Conservation (phyloP, 2,329 filamentous ascomycete species). For the Pseudogymnoascus sp. region DNA sequence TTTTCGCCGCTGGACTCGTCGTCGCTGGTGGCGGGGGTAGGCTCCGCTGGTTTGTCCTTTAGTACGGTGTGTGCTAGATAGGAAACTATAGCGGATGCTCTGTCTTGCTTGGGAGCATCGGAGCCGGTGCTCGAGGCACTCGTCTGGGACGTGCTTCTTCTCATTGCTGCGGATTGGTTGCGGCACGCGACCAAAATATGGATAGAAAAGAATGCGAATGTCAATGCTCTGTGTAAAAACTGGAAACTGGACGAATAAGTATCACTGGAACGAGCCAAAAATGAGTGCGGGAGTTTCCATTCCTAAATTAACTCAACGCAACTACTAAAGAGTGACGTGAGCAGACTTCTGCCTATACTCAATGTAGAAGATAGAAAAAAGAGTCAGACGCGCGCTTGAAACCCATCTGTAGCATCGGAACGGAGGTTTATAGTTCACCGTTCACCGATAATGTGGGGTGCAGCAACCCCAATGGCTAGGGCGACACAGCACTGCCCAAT, state of each 20-base stretch:
- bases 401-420: background rate
- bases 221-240: background rate
- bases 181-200: background rate
- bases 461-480: background rate
- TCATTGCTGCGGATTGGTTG: background rate
- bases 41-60: background rate
- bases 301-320: background rate
- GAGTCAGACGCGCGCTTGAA: background rate
- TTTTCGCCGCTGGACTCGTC: conserved; percentile 31
- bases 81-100: background rate
- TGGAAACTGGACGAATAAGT: background rate
- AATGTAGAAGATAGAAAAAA: background rate
- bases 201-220: background rate
- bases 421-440: background rate
- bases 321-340: background rate
- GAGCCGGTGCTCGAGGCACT: background rate
- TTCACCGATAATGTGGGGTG: background rate
- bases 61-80: background rate
- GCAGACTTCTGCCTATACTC: conserved; percentile 3
- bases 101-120: background rate
- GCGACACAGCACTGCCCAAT: background rate
- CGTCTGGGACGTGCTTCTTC: background rate
- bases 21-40: conserved; percentile 13
- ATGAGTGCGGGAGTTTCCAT: background rate
- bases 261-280: background rate